Conservation (phyloP, 1,139 yeast genomes). For the Blastobotrys malaysiensis region DNA sequence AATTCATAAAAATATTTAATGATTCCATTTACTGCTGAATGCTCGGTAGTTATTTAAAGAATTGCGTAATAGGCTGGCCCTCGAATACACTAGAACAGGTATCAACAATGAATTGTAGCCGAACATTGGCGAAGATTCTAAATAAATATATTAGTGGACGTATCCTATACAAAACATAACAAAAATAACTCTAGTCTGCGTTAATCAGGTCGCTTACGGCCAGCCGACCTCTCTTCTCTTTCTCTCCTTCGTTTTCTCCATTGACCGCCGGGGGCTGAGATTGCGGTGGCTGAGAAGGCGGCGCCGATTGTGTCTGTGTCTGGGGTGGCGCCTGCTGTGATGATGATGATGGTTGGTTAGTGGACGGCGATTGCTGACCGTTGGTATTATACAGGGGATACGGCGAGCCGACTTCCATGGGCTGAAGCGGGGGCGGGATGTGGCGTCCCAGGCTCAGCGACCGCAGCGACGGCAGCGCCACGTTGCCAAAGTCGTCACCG, state of each 20-base stretch:
- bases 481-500: constrained; percentile 29
- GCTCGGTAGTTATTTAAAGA: no score
- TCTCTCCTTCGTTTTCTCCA: not conserved
- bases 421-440: constrained; percentile 34
- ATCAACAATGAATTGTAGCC: not conserved
- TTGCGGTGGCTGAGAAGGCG: no score
- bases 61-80: no score
- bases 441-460: constrained; percentile 33
- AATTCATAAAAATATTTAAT: no score
- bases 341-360: not conserved
- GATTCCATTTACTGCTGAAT: no score
- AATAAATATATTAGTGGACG: not conserved
- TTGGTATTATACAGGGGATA: constrained; percentile 6
- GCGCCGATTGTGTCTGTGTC: not conserved
- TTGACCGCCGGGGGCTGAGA: not conserved
- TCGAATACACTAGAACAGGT: not conserved
- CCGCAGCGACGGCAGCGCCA: constrained; percentile 38
- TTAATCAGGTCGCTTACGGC: constrained; percentile 13
- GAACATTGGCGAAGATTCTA: not conserved
- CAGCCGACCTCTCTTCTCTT: constrained; percentile 6
- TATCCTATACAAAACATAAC: not conserved
- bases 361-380: not conserved
- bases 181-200: not conserved
- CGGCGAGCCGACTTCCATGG: constrained; percentile 30
- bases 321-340: not conserved